phyloP scores from a whole-genome alignment of 2,329 filamentous ascomycete genomes.

The Cercospora sesami region DNA sequence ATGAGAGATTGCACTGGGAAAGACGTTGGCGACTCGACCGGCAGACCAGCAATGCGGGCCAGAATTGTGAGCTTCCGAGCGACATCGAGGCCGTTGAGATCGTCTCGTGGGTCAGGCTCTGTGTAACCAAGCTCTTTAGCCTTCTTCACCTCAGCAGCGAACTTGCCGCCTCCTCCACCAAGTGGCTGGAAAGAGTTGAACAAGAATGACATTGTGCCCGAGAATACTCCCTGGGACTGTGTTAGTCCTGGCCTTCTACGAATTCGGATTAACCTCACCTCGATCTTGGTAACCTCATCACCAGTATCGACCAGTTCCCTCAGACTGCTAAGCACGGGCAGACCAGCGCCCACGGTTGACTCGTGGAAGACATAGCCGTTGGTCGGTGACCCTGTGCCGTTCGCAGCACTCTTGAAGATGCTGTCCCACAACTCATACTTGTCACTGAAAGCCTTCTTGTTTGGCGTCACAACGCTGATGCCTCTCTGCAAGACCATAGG shows the following conservation, averaged over 20 bases:
- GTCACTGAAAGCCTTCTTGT: constrained; percentile 96
- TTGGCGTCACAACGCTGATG: constrained; percentile 90
- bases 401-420: constrained; percentile 73
- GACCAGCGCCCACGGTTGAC: constrained; percentile 86
- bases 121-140: constrained; percentile 93
- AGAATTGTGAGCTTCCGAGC: constrained; percentile 96
- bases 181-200: constrained; percentile 96
- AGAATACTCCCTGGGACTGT: constrained; percentile 81
- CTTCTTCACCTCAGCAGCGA: constrained; percentile 87
- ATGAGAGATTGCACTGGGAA: constrained; percentile 96
- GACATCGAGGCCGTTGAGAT: constrained; percentile 84
- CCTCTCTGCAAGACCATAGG: constrained; percentile 77
- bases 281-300: constrained; percentile 86
- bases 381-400: constrained; percentile 51
- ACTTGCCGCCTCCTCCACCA: constrained; percentile 72
- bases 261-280: too few species aligned
- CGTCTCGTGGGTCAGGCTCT: constrained; percentile 82
- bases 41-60: constrained; percentile 77
- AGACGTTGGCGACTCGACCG: constrained; percentile 77
- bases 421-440: constrained; percentile 78
- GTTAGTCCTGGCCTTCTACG: too few species aligned
- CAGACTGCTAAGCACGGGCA: constrained; percentile 89
- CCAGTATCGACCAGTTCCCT: constrained; percentile 94
- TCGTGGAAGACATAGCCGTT: constrained; percentile 89
- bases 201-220: constrained; percentile 94